Evolutionary conservation across 2,329 filamentous ascomycete species (phyloP).

Genomic region (Leptographium wingfieldii): DNA sequence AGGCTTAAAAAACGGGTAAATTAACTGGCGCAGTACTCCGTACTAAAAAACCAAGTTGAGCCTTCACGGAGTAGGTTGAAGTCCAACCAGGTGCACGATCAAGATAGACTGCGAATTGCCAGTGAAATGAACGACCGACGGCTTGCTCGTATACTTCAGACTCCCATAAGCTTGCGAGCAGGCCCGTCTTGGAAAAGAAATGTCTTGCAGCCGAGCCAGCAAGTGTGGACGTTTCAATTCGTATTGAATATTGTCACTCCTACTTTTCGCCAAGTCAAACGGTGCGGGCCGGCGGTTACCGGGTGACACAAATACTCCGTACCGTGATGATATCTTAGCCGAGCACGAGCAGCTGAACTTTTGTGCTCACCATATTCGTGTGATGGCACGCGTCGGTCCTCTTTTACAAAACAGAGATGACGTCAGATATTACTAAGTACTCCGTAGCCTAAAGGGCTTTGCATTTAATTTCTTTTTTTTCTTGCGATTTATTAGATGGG

Average conservation of each 20-base stretch:
- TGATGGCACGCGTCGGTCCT: background rate
- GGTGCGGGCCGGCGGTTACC: background rate
- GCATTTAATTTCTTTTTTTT: background rate
- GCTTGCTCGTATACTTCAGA: too few species aligned
- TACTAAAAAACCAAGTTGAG: too few species aligned
- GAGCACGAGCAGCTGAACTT: background rate
- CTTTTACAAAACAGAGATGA: background rate
- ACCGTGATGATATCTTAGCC: background rate
- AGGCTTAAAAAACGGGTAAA: too few species aligned
- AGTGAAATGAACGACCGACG: too few species aligned
- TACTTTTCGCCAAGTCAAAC: background rate
- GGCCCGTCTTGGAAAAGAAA: background rate
- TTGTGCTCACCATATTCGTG: too few species aligned
- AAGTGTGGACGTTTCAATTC: background rate
- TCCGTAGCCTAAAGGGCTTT: background rate
- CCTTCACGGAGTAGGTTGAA: too few species aligned
- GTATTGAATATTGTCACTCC: background rate
- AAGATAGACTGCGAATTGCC: too few species aligned
- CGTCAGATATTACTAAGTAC: background rate
- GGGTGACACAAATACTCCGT: background rate
- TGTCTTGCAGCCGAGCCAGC: background rate
- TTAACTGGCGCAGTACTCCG: too few species aligned
- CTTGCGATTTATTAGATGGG: background rate
- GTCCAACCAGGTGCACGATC: too few species aligned
- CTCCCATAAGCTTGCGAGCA: background rate